Conservation (phyloP, 257 asterid genomes). For the Lithospermum erythrorhizon region DNA sequence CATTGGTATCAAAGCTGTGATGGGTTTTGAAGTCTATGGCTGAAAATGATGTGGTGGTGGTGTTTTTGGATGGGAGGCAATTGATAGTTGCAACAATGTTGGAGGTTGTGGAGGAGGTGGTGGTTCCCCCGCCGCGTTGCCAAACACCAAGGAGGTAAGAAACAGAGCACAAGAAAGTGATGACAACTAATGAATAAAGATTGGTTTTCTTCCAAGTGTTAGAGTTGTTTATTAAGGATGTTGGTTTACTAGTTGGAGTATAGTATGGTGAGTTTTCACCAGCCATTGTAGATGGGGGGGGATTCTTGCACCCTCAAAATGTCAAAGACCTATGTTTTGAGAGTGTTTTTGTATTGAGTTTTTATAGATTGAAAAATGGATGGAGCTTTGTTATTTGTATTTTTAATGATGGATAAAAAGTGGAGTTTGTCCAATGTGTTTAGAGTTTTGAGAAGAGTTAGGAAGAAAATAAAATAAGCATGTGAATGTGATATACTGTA, state of each 20-base stretch:
- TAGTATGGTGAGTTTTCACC: conserved; percentile 44
- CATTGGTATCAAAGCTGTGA: conserved; percentile 33
- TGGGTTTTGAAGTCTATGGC: conserved; percentile 43
- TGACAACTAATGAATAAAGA: conserved; percentile 25
- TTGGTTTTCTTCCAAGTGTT: conserved; percentile 24
- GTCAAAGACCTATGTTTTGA: neutral
- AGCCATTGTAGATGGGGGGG: conserved; percentile 24
- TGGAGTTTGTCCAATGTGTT: neutral
- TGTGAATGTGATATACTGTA: too few relatives aligned
- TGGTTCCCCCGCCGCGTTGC: conserved; percentile 30
- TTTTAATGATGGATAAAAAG: neutral
- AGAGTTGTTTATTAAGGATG: conserved; percentile 9
- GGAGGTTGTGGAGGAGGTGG: conserved; percentile 14
- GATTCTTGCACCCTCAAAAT: neutral
- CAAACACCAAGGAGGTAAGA: conserved; percentile 54
- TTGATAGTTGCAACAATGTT: conserved; percentile 5
- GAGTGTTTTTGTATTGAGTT: neutral
- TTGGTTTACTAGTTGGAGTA: conserved; percentile 48
- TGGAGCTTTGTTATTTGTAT: neutral
- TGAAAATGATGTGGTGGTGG: neutral
- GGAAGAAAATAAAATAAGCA: neutral
- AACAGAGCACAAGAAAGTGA: conserved; percentile 45
- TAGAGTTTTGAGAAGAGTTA: neutral
- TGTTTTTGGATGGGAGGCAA: conserved; percentile 14
- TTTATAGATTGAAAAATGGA: neutral